Conservation (phyloP, 129 eudicot species). For the Calendula officinalis region DNA sequence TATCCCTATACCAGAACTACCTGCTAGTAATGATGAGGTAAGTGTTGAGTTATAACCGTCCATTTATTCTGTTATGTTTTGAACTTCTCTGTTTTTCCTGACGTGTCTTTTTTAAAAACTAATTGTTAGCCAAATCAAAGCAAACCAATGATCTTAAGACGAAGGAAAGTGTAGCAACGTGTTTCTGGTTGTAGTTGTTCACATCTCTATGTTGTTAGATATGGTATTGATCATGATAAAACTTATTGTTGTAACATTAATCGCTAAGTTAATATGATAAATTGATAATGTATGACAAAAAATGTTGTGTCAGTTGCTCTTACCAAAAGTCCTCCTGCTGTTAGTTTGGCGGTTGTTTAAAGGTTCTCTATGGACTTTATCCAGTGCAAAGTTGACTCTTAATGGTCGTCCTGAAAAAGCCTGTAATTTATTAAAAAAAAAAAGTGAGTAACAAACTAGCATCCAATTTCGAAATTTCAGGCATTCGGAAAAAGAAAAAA, state of each 20-base stretch:
- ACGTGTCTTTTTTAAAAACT: not conserved
- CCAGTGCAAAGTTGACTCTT: constrained; percentile 60
- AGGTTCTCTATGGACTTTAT: constrained; percentile 61
- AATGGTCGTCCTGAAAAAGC: constrained; percentile 66
- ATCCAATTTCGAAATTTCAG: not conserved
- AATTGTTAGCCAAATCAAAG: constrained; percentile 40
- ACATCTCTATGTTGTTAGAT: not conserved
- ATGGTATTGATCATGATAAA: not conserved
- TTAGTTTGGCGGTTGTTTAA: constrained; percentile 46
- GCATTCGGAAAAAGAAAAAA: not conserved
- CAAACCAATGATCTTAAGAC: constrained; percentile 57
- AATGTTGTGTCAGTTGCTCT: constrained; percentile 18
- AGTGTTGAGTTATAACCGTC: constrained; percentile 10
- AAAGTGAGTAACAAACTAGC: not conserved
- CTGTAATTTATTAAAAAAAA: constrained; percentile 33
- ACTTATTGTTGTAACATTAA: not conserved
- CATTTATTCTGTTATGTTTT: not conserved
- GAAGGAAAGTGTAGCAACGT: constrained; percentile 33
- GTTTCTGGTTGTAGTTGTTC: not conserved
- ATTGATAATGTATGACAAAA: not conserved
- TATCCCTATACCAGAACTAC: constrained; percentile 66
- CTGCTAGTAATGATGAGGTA: constrained; percentile 63
- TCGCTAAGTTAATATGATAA: constrained; percentile 5
- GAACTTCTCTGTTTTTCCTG: not conserved
- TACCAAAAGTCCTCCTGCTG: constrained; percentile 21